Evolutionary conservation across 176 grass and related monocot genomes (phyloP), one percentile per base, ranked within the genome.

Genomic region (Metroxylon sagu): DNA sequence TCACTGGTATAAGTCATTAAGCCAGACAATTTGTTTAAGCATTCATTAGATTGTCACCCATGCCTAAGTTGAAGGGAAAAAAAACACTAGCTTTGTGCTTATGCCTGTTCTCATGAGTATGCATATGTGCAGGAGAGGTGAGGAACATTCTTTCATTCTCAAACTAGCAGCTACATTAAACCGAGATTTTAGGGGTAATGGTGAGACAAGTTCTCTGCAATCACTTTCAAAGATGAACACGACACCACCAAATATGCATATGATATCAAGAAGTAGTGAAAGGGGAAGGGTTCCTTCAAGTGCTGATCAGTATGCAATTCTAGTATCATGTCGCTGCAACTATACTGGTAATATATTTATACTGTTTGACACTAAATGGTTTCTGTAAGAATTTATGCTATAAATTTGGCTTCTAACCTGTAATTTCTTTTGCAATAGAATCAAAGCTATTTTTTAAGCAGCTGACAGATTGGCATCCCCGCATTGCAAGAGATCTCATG

Each of bases 361-460:
- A 53, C 26, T 49, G 58, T 19, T 4, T 25, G n/a, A 66, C 4
- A 53, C 25, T 31, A 70, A 19, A 68, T 71, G 57, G 6, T 57
- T 61, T 3, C 8, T 43, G 18, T 27, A 66, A 76, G 5, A 58
- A 29, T 29, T 60, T n/a, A 16, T 55, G 19, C 62, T 27, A 57
- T 14, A 25, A 6, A 66, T 52, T 48, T 54, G 48, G 39, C 54
- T 66, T 64, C 6, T 29, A 30, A 18, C 50, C 52, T 71, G 18
- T 49, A 21, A 68, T 67, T 83, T 26, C 29, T 60, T 52, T 88
- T 53, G 1, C 3, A 65, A 70, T 74, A 98, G 93, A 92, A 66
- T 98, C 93, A 19, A 98, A 92, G 69, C 76, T 98, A 49, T 98
- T 98, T 64, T 98, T 92, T 70, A 98, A 98, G 79, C 84, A 98